These are phyloP conservation scores for Malassezia obtusa DNA, from an alignment of 1,284 basidiomycete genomes.

Conservation along the genomic window DNA sequence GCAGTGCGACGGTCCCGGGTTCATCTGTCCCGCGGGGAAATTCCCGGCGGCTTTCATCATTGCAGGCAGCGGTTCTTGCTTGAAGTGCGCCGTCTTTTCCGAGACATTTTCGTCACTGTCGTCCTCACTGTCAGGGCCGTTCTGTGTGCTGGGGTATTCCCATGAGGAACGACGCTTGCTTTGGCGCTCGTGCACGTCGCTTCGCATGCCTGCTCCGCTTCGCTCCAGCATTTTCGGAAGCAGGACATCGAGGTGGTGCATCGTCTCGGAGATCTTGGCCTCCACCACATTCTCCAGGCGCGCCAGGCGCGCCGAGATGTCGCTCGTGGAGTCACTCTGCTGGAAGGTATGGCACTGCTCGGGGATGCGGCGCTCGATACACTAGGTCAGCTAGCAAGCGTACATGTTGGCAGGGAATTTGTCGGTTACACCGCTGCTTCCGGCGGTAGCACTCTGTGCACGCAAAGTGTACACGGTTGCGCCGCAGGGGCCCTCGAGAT, in stretches of 20 bases:
- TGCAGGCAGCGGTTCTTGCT: neutral
- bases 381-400: conserved; percentile 11
- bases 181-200: neutral
- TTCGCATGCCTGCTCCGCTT: too few relatives aligned
- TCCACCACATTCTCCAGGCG: conserved; percentile 26
- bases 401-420: conserved; percentile 41
- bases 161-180: neutral
- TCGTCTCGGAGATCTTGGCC: neutral
- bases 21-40: neutral
- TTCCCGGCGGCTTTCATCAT: neutral
- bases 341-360: conserved; percentile 41
- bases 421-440: conserved; percentile 43
- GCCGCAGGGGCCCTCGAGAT: conserved; percentile 22
- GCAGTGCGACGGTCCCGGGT: neutral
- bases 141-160: neutral
- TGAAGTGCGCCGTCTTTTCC: neutral
- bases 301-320: conserved; percentile 26
- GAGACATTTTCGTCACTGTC: neutral
- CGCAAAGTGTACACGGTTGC: conserved; percentile 37
- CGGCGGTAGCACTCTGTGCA: conserved; percentile 45
- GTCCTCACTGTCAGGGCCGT: neutral
- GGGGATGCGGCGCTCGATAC: conserved; percentile 41
- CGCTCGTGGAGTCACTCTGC: conserved; percentile 32
- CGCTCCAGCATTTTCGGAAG: too few relatives aligned
- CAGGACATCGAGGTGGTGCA: neutral